Percentiles rank a stretch among this genome's conserved stretches.
These are phyloP conservation scores for Schizothecium vesticola DNA, from an alignment of 495 filamentous ascomycete species.

Conservation along the genomic window DNA sequence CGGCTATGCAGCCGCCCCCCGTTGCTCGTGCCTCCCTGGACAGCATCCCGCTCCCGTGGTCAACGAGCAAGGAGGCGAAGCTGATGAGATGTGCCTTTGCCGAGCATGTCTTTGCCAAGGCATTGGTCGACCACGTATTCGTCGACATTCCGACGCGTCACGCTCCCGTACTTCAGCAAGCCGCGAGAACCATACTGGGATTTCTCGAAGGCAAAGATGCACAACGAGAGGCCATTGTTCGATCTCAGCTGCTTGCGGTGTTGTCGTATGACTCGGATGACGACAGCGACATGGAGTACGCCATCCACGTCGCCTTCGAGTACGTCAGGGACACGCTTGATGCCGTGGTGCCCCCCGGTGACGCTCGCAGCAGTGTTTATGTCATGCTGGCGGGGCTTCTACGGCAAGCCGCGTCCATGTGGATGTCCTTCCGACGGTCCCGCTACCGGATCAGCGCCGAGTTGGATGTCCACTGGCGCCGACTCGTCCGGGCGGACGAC, in stretches of 20 bases:
- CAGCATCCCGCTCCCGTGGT: not conserved
- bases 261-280: not conserved
- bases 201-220: not conserved
- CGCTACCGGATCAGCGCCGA: not conserved
- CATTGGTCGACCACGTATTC: conserved; percentile 2
- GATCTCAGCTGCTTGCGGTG: not conserved
- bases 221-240: not conserved
- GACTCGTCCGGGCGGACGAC: not conserved
- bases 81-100: conserved; percentile 6
- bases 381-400: not conserved
- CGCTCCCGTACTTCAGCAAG: not conserved
- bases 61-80: not conserved
- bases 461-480: not conserved
- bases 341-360: not conserved
- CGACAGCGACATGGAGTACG: not conserved
- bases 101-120: not conserved
- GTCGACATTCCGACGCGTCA: not conserved
- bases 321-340: not conserved
- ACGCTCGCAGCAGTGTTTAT: not conserved
- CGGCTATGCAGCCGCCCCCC: no score
- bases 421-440: not conserved
- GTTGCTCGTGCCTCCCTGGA: not conserved
- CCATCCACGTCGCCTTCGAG: not conserved
- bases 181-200: not conserved
- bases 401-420: not conserved